A percentile compares a stretch with the other conserved stretches of the same genome.
Conservation (phyloP, 345 rosid species). For the Arabis hirsuta region DNA sequence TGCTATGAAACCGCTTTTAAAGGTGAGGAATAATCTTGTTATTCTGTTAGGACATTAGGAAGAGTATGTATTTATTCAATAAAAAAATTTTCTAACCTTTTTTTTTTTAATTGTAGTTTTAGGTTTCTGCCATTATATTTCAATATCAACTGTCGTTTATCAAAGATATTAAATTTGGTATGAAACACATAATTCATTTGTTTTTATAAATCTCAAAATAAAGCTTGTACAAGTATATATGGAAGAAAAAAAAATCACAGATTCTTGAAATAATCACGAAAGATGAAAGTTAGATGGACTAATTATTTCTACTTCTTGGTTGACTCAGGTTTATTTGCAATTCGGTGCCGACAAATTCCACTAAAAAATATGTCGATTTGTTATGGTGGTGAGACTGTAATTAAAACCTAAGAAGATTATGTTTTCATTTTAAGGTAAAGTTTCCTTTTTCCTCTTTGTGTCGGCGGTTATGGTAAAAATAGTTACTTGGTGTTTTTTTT, state of each 20-base stretch:
- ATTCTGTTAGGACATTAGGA: slow-evolving; percentile 26
- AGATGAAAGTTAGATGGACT: neutral
- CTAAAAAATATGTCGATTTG: neutral
- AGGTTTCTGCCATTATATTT: neutral
- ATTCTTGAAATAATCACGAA: neutral
- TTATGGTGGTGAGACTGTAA: neutral
- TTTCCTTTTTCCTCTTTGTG: too few relatives aligned
- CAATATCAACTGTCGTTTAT: neutral
- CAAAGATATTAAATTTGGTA: neutral
- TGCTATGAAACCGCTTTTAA: slow-evolving; percentile 33
- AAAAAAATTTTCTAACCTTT: neutral
- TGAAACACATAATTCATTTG: neutral
- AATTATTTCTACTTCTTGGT: neutral
- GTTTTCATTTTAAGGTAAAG: too few relatives aligned
- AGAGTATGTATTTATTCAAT: slow-evolving; percentile 16
- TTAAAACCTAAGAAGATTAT: too few relatives aligned
- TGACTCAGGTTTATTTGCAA: slow-evolving; percentile 14
- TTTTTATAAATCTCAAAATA: neutral
- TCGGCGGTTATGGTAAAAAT: slow-evolving; percentile 21
- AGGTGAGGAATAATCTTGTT: slow-evolving; percentile 14
- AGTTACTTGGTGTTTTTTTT: too few relatives aligned
- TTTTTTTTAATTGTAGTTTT: neutral
- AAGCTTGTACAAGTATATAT: neutral
- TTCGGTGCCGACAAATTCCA: slow-evolving; percentile 19
- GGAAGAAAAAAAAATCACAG: neutral